These are phyloP conservation scores for Diaporthe sp. DNA, from an alignment of 2,329 filamentous ascomycete genomes.

Conservation along the genomic window DNA sequence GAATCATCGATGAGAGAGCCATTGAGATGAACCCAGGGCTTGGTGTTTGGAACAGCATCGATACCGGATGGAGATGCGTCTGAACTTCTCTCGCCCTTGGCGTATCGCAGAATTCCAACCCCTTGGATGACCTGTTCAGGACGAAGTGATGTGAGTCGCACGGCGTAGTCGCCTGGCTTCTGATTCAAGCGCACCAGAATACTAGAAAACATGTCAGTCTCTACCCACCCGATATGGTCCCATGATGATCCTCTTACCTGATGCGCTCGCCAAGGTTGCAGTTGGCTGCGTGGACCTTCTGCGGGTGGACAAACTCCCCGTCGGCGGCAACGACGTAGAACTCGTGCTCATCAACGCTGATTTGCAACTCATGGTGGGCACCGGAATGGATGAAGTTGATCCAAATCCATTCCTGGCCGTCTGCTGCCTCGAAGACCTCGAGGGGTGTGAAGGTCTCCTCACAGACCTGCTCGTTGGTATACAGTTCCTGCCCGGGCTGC, in stretches of 20 bases:
- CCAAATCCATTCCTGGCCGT: slow-evolving; percentile 35
- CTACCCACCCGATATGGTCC: background rate
- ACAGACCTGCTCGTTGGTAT: slow-evolving; percentile 33
- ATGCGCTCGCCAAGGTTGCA: slow-evolving; percentile 37
- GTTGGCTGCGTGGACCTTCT: slow-evolving; percentile 35
- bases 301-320: slow-evolving; percentile 36
- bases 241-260: slow-evolving; percentile 18
- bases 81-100: background rate
- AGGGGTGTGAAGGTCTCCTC: slow-evolving; percentile 32
- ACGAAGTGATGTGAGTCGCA: slow-evolving; percentile 35
- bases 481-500: slow-evolving; percentile 27
- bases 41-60: slow-evolving; percentile 28
- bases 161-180: slow-evolving; percentile 34
- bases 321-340: slow-evolving; percentile 37
- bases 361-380: slow-evolving; percentile 35
- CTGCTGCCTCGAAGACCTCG: slow-evolving; percentile 27
- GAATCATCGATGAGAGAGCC: slow-evolving; percentile 28
- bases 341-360: slow-evolving; percentile 37
- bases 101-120: slow-evolving; percentile 34
- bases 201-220: slow-evolving; percentile 11
- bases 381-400: slow-evolving; percentile 38
- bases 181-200: slow-evolving; percentile 35
- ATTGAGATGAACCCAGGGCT: slow-evolving; percentile 37
- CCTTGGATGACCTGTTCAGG: slow-evolving; percentile 36
- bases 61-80: background rate